A percentile compares a stretch with the other conserved stretches of the same genome.
These are phyloP conservation scores for Scutellaria barbata DNA, from an alignment of 257 asterid species.

Conservation along the genomic window DNA sequence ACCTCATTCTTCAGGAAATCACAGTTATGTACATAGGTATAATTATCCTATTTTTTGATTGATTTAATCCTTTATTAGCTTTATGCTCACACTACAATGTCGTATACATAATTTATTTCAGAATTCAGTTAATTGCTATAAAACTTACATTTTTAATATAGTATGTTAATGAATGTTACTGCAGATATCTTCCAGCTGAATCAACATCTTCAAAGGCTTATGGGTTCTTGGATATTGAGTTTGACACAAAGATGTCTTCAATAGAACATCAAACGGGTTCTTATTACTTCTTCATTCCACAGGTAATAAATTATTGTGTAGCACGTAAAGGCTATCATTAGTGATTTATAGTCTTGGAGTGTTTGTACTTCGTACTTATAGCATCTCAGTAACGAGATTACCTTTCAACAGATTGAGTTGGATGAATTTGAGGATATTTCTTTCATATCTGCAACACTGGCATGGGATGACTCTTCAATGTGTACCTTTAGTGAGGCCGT, in stretches of 20 bases:
- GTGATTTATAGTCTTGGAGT: background rate
- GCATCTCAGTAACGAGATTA: conserved; percentile 31
- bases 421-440: conserved; percentile 73
- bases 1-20: conserved; percentile 44
- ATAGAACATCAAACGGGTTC: conserved; percentile 65
- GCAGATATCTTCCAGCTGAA: conserved; percentile 65
- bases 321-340: conserved; percentile 23
- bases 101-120: background rate
- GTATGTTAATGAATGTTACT: conserved; percentile 32
- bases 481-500: conserved; percentile 64
- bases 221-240: conserved; percentile 69
- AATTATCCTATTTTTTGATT: conserved; percentile 22
- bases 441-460: conserved; percentile 63
- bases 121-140: conserved; percentile 4
- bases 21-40: conserved; percentile 57
- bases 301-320: conserved; percentile 47
- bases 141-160: conserved; percentile 1
- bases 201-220: conserved; percentile 72
- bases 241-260: conserved; percentile 50
- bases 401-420: conserved; percentile 69
- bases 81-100: conserved; percentile 10
- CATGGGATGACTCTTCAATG: conserved; percentile 70
- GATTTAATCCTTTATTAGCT: background rate
- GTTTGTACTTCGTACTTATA: conserved; percentile 20
- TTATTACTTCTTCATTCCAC: conserved; percentile 75